Evolutionary conservation across 2,329 filamentous ascomycete genomes (phyloP).

Genomic region (Diaporthe destruens): DNA sequence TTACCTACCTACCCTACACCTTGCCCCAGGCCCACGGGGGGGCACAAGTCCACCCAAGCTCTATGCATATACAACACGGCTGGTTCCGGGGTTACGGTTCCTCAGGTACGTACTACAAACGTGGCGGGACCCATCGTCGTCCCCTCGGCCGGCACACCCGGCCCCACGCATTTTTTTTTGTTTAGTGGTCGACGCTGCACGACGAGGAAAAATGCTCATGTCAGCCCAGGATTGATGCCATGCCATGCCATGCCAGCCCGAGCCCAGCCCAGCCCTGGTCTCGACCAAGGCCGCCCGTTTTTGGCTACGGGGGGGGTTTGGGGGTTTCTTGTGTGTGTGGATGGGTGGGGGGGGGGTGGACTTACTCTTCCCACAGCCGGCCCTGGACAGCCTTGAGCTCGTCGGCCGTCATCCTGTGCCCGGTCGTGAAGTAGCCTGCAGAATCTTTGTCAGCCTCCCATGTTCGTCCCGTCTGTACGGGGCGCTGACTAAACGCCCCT

Average conservation of each 20-base stretch:
- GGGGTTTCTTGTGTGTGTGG: neutral
- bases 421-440: constrained; percentile 82
- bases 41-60: neutral
- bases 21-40: neutral
- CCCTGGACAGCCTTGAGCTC: constrained; percentile 90
- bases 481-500: neutral
- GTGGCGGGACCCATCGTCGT: too few relatives aligned
- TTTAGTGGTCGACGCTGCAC: constrained; percentile 44
- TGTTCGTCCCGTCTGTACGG: neutral
- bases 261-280: too few relatives aligned
- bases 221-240: constrained; percentile 46
- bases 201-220: constrained; percentile 39
- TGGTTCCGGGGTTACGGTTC: neutral
- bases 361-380: constrained; percentile 88
- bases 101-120: neutral
- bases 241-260: neutral
- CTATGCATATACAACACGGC: neutral
- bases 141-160: constrained; percentile 55
- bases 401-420: constrained; percentile 88
- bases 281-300: constrained; percentile 6
- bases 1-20: neutral
- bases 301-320: neutral
- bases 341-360: constrained; percentile 43
- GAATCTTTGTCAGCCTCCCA: constrained; percentile 6
- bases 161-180: constrained; percentile 32